Evolutionary conservation across 805 yeast species (phyloP), one percentile per base, ranked within the genome.

Genomic region (Metschnikowia cerradonensis): DNA sequence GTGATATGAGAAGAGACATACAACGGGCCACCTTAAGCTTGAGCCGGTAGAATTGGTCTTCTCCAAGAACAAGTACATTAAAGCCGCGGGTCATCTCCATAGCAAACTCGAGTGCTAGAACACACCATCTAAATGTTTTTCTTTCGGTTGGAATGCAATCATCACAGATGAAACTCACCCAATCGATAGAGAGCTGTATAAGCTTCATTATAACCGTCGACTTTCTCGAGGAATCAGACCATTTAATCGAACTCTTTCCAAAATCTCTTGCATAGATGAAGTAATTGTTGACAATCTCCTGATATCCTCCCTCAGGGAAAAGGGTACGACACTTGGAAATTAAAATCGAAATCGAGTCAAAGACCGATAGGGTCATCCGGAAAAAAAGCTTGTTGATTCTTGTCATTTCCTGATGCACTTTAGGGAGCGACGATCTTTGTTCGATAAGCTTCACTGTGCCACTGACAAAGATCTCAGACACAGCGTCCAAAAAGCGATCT

Each of bases 111-210:
- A 94, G 76, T 0, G 99, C 98, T 13, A 88, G 77, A 22, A 94
- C 98, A 67, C 97, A 90, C 97, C 97, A 94, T 60, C 96, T 76
- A 63, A 94, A 94, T 0, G 98, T 92, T 60, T 84, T 87, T 49
- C 86, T 80, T 58, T 92, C 97, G 0, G 96, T 86, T 0, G 97
- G 96, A 14, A 84, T 83, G 71, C 99, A 94, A 62, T 92, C 97
- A 66, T 94, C 97, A 53, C 92, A 90, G 26, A 94, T 82, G 62
- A 90, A 92, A 50, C 90, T 81, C 15, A 94, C 86, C 99, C 99
- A 94, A 49, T 87, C 92, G 41, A 90, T 82, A 41, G 95, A 81
- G 54, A 90, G 68, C 51, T 83, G 82, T 31, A 94, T 82, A 64
- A 94, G 77, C 58, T 82, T 81, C 70, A 85, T 72, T 26, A 90